phyloP scores from a whole-genome alignment of 257 asterid genomes.

The Osmanthus fragrans region DNA sequence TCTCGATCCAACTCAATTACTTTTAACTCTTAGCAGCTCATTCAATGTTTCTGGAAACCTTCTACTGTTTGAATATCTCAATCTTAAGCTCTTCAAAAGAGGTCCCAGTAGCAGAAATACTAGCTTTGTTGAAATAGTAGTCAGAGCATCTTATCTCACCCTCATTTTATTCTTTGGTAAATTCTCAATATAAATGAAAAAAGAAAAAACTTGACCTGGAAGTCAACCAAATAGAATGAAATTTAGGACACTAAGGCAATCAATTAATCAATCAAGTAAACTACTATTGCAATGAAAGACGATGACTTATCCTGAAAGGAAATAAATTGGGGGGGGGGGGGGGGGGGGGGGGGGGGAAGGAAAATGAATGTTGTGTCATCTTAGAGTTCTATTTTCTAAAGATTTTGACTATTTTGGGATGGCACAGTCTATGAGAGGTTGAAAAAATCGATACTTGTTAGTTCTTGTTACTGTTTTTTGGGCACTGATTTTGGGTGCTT shows the following conservation, averaged over 20 bases:
- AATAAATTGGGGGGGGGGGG: too few species aligned
- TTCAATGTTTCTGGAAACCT: background rate
- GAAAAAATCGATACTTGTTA: too few species aligned
- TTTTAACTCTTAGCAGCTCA: background rate
- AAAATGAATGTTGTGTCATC: background rate
- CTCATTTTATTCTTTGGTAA: constrained; percentile 5
- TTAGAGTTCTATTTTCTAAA: background rate
- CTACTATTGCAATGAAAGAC: background rate
- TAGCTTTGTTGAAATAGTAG: background rate
- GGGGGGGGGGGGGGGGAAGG: too few species aligned
- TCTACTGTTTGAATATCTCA: background rate
- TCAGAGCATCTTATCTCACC: background rate
- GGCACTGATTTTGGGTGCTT: too few species aligned
- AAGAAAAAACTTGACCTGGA: background rate
- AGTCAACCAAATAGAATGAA: background rate
- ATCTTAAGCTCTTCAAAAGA: background rate
- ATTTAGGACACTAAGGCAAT: background rate
- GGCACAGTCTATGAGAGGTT: too few species aligned
- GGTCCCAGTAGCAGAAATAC: background rate
- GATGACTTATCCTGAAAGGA: background rate
- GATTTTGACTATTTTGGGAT: too few species aligned
- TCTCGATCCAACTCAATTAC: background rate
- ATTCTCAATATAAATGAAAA: background rate
- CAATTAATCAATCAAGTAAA: too few species aligned
- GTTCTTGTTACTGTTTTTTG: too few species aligned